These are phyloP conservation scores for Aquilaria malaccensis DNA, from an alignment of 345 rosid species.

Conservation along the genomic window DNA sequence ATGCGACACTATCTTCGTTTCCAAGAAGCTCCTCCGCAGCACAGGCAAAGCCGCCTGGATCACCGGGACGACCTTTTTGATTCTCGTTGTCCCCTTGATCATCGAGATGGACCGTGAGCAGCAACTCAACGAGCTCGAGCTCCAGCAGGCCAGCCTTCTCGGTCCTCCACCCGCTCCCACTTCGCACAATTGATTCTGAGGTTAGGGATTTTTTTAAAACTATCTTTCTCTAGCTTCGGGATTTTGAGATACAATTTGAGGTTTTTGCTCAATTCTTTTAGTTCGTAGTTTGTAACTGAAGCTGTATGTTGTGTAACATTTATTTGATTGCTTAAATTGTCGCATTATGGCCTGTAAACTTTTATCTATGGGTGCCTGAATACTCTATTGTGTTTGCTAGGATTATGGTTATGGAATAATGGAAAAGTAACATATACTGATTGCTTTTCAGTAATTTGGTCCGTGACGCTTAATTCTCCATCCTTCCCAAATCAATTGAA, in stretches of 20 bases:
- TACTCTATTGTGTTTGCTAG: no score
- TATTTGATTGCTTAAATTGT: background rate
- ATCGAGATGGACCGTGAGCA: constrained; percentile 67
- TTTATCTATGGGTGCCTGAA: no score
- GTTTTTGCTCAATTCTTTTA: no score
- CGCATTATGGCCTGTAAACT: no score
- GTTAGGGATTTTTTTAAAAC: constrained; percentile 1
- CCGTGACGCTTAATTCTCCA: no score
- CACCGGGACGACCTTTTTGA: constrained; percentile 64
- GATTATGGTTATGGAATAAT: no score
- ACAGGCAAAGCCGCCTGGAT: constrained; percentile 90
- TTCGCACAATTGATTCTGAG: background rate
- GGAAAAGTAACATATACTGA: no score
- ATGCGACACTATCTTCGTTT: constrained; percentile 42
- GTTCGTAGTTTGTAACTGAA: background rate
- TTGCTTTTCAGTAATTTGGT: no score
- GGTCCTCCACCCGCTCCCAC: constrained; percentile 38
- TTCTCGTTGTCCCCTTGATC: constrained; percentile 61
- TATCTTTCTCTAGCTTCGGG: background rate
- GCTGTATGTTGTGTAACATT: background rate
- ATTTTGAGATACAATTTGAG: background rate
- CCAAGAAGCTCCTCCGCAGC: constrained; percentile 72
- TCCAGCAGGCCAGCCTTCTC: constrained; percentile 64
- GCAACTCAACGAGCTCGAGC: constrained; percentile 54
- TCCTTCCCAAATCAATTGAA: no score